Evolutionary conservation across 2,329 filamentous ascomycete genomes (phyloP).

Genomic region (Aspergillus aculeatinus): DNA sequence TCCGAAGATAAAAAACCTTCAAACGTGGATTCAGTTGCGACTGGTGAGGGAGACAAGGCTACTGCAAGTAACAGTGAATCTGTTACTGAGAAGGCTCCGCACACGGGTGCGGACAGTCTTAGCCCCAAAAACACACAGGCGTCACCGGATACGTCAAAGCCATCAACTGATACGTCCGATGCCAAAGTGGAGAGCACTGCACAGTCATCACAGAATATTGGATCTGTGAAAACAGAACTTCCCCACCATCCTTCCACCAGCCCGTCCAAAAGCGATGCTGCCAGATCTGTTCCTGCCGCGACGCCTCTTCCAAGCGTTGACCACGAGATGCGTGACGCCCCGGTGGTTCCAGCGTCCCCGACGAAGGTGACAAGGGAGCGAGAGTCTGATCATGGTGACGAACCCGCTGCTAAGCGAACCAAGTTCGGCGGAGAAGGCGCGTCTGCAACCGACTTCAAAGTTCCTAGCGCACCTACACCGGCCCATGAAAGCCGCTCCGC

Average conservation of each 20-base stretch:
- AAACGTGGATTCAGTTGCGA: slow-evolving; percentile 11
- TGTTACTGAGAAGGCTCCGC: slow-evolving; percentile 3
- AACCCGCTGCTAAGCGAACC: slow-evolving; percentile 76
- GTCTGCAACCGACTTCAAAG: slow-evolving; percentile 47
- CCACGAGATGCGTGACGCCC: slow-evolving; percentile 56
- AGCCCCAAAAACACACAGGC: slow-evolving; percentile 9
- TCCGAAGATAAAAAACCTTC: slow-evolving; percentile 14
- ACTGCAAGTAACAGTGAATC: slow-evolving; percentile 1
- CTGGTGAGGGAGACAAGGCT: slow-evolving; percentile 13
- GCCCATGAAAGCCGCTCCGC: slow-evolving; percentile 27
- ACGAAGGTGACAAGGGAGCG: slow-evolving; percentile 70
- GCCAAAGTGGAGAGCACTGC: slow-evolving; percentile 20
- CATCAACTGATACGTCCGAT: slow-evolving; percentile 12
- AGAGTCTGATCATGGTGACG: slow-evolving; percentile 64
- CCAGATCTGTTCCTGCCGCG: slow-evolving; percentile 18
- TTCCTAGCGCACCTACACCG: slow-evolving; percentile 43
- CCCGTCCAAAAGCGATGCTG: slow-evolving; percentile 20
- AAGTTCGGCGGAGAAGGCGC: slow-evolving; percentile 63
- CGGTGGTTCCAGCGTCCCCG: slow-evolving; percentile 51
- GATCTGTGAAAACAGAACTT: slow-evolving; percentile 32
- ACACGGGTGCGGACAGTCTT: not conserved
- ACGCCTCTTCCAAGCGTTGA: slow-evolving; percentile 37
- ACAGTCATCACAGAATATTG: slow-evolving; percentile 22
- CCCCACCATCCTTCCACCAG: slow-evolving; percentile 35
- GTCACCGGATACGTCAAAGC: slow-evolving; percentile 13